A percentile compares a stretch with the other conserved stretches of the same genome.
Evolutionary conservation across 2,329 filamentous ascomycete species (phyloP).

Genomic region (Septoria petroselini): DNA sequence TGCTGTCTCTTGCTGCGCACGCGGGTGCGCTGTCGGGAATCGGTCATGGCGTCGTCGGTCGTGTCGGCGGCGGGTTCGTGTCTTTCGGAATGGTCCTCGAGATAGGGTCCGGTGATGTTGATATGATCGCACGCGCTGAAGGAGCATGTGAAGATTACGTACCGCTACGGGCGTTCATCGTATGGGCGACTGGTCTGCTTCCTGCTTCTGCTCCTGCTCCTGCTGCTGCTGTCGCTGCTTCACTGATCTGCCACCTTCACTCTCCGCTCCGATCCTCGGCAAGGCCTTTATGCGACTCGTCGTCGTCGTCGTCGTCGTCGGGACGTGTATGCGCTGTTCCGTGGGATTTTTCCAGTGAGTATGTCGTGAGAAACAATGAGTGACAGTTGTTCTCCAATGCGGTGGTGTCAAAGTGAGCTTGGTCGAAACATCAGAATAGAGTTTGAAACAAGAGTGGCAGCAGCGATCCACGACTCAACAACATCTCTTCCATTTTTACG

Average conservation of each 20-base stretch:
- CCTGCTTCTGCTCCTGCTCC: neutral
- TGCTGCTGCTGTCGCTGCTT: neutral
- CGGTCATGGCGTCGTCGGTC: conserved; percentile 1
- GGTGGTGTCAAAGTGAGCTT: too few relatives aligned
- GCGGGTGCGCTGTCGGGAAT: conserved; percentile 6
- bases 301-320: too few relatives aligned
- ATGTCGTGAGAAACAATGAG: too few relatives aligned
- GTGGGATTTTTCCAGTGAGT: too few relatives aligned
- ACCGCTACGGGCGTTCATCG: conserved; percentile 18
- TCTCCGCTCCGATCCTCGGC: neutral
- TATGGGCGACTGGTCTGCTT: neutral
- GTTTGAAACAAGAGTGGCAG: too few relatives aligned
- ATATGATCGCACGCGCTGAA: neutral
- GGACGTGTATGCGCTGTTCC: too few relatives aligned
- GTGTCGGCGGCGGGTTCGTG: neutral
- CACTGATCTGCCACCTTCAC: neutral
- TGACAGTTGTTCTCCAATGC: too few relatives aligned
- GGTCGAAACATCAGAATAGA: too few relatives aligned
- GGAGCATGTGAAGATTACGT: conserved; percentile 7
- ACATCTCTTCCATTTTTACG: too few relatives aligned
- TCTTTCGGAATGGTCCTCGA: too few relatives aligned
- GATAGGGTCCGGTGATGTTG: neutral
- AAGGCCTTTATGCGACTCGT: too few relatives aligned
- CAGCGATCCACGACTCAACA: too few relatives aligned
- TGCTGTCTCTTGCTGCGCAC: conserved; percentile 8